A percentile compares a stretch with the other conserved stretches of the same genome.
phyloP scores from a whole-genome alignment of 805 yeast genomes.

The Teunomyces atbi region DNA sequence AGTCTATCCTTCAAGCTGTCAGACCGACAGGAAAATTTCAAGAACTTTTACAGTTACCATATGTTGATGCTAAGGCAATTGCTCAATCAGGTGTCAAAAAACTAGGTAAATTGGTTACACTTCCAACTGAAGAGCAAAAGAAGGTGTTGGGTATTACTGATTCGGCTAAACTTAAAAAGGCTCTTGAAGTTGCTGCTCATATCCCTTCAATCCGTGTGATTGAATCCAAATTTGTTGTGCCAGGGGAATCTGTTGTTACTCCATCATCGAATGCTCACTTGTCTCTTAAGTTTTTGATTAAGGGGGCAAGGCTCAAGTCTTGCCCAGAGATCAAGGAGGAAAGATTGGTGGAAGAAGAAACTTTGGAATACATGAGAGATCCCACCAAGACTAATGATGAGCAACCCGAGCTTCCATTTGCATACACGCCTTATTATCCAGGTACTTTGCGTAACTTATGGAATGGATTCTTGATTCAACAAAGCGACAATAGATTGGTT shows the following conservation, averaged over 20 bases:
- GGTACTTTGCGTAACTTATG: constrained; percentile 48
- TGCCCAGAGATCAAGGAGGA: constrained; percentile 43
- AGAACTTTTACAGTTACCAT: constrained; percentile 80
- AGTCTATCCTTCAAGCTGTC: constrained; percentile 76
- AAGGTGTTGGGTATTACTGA: constrained; percentile 56
- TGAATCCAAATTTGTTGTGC: constrained; percentile 74
- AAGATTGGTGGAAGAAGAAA: constrained; percentile 53
- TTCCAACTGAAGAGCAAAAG: constrained; percentile 53
- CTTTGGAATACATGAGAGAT: constrained; percentile 64
- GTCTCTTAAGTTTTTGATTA: constrained; percentile 69
- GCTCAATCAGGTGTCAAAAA: constrained; percentile 49
- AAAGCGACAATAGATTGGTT: constrained; percentile 75
- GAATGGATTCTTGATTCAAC: constrained; percentile 67
- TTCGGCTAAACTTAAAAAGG: constrained; percentile 42
- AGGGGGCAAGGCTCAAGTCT: constrained; percentile 69
- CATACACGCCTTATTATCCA: constrained; percentile 79
- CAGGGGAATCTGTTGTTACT: constrained; percentile 78
- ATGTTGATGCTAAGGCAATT: constrained; percentile 52
- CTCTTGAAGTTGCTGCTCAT: constrained; percentile 55
- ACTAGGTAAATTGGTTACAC: constrained; percentile 66
- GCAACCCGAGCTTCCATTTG: constrained; percentile 69
- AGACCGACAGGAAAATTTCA: constrained; percentile 49
- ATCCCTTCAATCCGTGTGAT: constrained; percentile 70
- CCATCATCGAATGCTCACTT: constrained; percentile 67
- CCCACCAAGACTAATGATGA: constrained; percentile 64